Conservation (phyloP, 805 yeast species). For the Zygoascus tannicola region DNA sequence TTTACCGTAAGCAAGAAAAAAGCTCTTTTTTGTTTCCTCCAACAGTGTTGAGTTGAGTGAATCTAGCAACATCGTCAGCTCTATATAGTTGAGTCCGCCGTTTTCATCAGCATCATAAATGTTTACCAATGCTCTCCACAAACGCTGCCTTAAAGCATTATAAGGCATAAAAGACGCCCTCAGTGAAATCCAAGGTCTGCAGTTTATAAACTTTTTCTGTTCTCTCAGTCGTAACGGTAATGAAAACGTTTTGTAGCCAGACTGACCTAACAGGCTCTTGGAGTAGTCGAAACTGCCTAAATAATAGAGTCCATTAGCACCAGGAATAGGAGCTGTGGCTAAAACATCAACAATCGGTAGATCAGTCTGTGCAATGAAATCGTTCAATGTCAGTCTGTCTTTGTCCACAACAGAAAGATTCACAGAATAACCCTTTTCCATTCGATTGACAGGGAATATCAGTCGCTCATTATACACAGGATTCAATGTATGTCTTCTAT, state of each 20-base stretch:
- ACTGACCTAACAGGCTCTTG: slow-evolving; percentile 2
- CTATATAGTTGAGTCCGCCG: slow-evolving; percentile 44
- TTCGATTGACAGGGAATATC: slow-evolving; percentile 63
- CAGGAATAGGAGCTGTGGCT: slow-evolving; percentile 26
- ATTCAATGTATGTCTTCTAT: slow-evolving; percentile 70
- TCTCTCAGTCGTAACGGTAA: slow-evolving; percentile 31
- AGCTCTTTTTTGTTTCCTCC: slow-evolving; percentile 22
- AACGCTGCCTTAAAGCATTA: slow-evolving; percentile 48
- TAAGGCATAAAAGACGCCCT: slow-evolving; percentile 62
- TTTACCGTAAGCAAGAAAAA: slow-evolving; percentile 25
- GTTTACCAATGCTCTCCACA: slow-evolving; percentile 58
- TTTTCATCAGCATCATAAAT: slow-evolving; percentile 41
- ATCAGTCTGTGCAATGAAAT: slow-evolving; percentile 61
- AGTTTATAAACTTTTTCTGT: slow-evolving; percentile 25
- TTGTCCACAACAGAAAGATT: slow-evolving; percentile 72
- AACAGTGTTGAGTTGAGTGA: slow-evolving; percentile 46
- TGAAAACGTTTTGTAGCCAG: slow-evolving; percentile 19
- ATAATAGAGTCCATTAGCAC: slow-evolving; percentile 29
- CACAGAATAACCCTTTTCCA: slow-evolving; percentile 57
- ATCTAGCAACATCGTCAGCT: slow-evolving; percentile 56
- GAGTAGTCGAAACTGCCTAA: slow-evolving; percentile 12
- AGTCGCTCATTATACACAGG: slow-evolving; percentile 77
- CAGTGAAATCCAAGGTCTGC: slow-evolving; percentile 47
- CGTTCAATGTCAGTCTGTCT: slow-evolving; percentile 76
- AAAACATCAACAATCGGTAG: slow-evolving; percentile 46